phyloP scores from a whole-genome alignment of 495 filamentous ascomycete species.

The Xylaria scruposa region DNA sequence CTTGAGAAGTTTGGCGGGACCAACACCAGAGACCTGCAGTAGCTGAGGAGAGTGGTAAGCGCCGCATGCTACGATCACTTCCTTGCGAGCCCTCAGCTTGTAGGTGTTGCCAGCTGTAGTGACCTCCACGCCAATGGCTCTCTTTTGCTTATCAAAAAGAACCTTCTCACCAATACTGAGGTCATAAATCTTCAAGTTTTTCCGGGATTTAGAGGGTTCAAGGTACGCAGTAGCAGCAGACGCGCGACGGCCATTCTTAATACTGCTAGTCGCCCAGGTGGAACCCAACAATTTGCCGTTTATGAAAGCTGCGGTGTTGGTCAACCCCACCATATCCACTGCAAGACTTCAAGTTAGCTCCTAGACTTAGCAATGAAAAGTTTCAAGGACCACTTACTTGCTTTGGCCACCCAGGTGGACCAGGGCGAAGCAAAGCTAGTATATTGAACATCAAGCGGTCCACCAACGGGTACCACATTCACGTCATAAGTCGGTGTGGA shows the following conservation, averaged over 20 bases:
- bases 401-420: conserved; percentile 7
- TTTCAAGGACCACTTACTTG: not conserved
- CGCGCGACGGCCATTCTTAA: not conserved
- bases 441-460: not conserved
- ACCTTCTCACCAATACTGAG: conserved; percentile 25
- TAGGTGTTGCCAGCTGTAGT: conserved; percentile 1
- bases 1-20: conserved; percentile 45
- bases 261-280: not conserved
- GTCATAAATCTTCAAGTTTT: conserved; percentile 22
- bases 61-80: conserved; percentile 55
- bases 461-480: not conserved
- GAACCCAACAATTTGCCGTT: conserved; percentile 2
- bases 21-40: conserved; percentile 59
- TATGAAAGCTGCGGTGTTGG: not conserved
- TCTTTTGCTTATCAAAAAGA: conserved; percentile 23
- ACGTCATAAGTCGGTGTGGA: not conserved
- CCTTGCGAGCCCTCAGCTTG: conserved; percentile 43
- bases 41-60: conserved; percentile 55
- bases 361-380: not conserved
- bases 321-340: conserved; percentile 7
- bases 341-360: not conserved
- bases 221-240: conserved; percentile 6
- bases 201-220: not conserved
- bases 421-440: conserved; percentile 5
- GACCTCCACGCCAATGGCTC: conserved; percentile 24